These are phyloP conservation scores for Carex cristatella DNA, from an alignment of 176 grass and related monocot genomes.

Conservation along the genomic window DNA sequence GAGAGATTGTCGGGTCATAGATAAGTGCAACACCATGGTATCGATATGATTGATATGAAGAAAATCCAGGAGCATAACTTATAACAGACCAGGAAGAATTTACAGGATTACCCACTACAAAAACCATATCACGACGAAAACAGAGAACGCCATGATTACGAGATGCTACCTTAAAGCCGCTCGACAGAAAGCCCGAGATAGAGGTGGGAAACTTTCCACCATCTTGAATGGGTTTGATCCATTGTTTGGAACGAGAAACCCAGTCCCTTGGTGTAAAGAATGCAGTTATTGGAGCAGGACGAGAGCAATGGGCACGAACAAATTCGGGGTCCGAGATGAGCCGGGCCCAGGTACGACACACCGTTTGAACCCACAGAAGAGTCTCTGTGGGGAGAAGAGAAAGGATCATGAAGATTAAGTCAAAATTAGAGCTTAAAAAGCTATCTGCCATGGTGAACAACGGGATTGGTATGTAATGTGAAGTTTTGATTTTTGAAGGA, in stretches of 20 bases:
- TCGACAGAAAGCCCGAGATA: background rate
- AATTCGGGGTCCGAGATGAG: background rate
- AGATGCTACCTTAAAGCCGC: background rate
- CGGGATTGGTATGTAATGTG: no score
- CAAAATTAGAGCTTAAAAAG: background rate
- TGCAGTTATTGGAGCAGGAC: background rate
- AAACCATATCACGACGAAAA: background rate
- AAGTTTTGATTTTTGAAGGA: no score
- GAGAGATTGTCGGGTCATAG: background rate
- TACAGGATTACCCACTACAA: background rate
- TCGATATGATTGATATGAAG: no score
- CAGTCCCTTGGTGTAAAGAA: background rate
- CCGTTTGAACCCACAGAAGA: background rate
- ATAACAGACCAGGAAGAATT: background rate
- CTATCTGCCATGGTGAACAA: no score
- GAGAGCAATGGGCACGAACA: background rate
- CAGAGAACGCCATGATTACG: background rate
- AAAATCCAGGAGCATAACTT: no score
- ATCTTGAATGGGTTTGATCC: background rate
- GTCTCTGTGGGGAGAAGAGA: background rate
- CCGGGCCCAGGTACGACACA: background rate
- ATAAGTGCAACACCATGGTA: background rate
- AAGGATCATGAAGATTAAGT: background rate
- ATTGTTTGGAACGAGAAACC: background rate
- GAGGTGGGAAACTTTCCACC: background rate